phyloP scores from a whole-genome alignment of 164 flowering plant genomes.

The Aristolochia californica region DNA sequence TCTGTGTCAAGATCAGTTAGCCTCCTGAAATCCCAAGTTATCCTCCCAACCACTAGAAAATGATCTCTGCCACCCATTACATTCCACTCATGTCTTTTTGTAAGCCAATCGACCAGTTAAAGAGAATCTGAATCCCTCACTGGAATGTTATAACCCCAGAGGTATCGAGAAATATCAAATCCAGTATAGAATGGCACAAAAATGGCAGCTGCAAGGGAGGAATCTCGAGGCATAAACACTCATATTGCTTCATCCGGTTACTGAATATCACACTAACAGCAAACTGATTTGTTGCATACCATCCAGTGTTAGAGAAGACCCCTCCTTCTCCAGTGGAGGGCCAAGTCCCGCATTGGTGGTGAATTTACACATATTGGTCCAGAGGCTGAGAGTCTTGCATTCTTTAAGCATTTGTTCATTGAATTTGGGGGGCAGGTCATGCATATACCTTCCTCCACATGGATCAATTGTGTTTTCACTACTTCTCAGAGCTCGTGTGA shows the following conservation, averaged over 20 bases:
- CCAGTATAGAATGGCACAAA: conserved; percentile 96
- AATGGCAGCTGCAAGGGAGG: conserved; percentile 81
- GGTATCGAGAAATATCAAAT: conserved; percentile 68
- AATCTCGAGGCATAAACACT: conserved; percentile 76
- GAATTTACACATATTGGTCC: conserved; percentile 94
- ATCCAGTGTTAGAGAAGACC: conserved; percentile 66
- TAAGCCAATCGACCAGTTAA: conserved; percentile 69
- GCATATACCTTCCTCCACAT: conserved; percentile 88
- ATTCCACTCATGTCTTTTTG: conserved; percentile 76
- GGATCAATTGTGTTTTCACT: conserved; percentile 78
- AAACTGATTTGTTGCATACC: conserved; percentile 91
- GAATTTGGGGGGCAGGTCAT: conserved; percentile 73
- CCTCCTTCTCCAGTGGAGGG: conserved; percentile 75
- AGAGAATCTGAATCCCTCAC: conserved; percentile 72
- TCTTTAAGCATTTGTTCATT: conserved; percentile 88
- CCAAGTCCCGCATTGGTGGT: conserved; percentile 77
- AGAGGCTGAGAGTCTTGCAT: conserved; percentile 56
- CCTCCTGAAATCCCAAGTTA: conserved; percentile 89
- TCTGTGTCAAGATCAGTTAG: conserved; percentile 48
- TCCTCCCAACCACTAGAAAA: conserved; percentile 88
- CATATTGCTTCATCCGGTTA: conserved; percentile 87
- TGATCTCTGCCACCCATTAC: conserved; percentile 89
- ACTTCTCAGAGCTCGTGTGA: conserved; percentile 60
- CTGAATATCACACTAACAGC: conserved; percentile 81
- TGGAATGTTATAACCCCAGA: conserved; percentile 80